Conservation (phyloP, 2,329 filamentous ascomycete genomes). For the Pseudogymnoascus sp. region DNA sequence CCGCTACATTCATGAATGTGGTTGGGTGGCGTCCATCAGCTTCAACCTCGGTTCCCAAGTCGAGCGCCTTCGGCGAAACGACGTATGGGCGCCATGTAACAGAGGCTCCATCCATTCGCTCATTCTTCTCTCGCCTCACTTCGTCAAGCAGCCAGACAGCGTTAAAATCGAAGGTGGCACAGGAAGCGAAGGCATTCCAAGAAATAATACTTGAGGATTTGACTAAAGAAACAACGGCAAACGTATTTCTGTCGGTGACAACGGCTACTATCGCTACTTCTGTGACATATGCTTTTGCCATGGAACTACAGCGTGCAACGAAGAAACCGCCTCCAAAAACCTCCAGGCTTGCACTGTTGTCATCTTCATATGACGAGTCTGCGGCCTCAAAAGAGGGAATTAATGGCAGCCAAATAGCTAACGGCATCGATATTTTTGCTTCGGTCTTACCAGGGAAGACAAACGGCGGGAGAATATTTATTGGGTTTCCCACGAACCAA, state of each 20-base stretch:
- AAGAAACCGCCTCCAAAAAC: slow-evolving; percentile 92
- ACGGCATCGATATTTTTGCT: slow-evolving; percentile 72
- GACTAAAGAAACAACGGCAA: slow-evolving; percentile 61
- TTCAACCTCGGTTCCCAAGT: slow-evolving; percentile 25
- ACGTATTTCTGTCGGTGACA: slow-evolving; percentile 82
- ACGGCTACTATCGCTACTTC: slow-evolving; percentile 75
- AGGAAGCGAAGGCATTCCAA: slow-evolving; percentile 56
- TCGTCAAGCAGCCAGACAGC: slow-evolving; percentile 44
- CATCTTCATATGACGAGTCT: slow-evolving; percentile 83
- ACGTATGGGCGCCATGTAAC: slow-evolving; percentile 41
- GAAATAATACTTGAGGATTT: slow-evolving; percentile 63
- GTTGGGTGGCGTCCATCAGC: slow-evolving; percentile 73
- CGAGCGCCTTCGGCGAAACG: slow-evolving; percentile 14
- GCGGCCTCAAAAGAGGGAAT: slow-evolving; percentile 45
- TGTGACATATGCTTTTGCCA: slow-evolving; percentile 63
- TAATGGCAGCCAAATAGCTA: slow-evolving; percentile 39
- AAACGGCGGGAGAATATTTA: slow-evolving; percentile 79
- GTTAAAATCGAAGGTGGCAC: slow-evolving; percentile 48
- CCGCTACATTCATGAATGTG: slow-evolving; percentile 80
- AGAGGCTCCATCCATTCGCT: slow-evolving; percentile 59
- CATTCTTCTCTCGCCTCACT: slow-evolving; percentile 75
- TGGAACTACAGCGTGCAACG: slow-evolving; percentile 87
- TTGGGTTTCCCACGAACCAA: slow-evolving; percentile 95
- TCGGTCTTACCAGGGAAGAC: slow-evolving; percentile 85
- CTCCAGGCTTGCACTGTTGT: slow-evolving; percentile 80